Conservation (phyloP, 257 asterid genomes). For the Solanum gandarillasii region DNA sequence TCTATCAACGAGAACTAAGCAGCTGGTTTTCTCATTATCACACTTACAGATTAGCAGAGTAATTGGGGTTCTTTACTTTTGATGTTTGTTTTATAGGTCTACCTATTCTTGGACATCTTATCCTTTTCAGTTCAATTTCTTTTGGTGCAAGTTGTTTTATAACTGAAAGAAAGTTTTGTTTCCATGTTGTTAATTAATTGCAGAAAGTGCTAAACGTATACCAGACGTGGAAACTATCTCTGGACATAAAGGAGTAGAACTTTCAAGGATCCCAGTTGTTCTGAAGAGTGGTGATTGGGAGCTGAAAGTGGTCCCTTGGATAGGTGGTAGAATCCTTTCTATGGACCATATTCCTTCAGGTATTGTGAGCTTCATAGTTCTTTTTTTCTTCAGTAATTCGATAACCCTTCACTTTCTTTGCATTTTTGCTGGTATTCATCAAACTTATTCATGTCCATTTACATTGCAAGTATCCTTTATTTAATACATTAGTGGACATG, state of each 20-base stretch:
- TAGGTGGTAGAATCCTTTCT: constrained; percentile 91
- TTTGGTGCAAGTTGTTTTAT: neutral
- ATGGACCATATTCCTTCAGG: constrained; percentile 94
- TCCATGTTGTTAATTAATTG: neutral
- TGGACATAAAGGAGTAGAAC: constrained; percentile 69
- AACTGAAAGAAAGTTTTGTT: neutral
- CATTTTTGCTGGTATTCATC: neutral
- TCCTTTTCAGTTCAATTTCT: neutral
- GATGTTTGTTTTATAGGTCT: neutral
- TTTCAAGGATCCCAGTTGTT: constrained; percentile 61
- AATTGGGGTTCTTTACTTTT: neutral
- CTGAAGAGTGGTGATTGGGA: constrained; percentile 79
- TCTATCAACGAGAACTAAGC: neutral
- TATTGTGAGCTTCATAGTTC: constrained; percentile 10
- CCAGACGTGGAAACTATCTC: constrained; percentile 50
- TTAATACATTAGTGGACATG: neutral
- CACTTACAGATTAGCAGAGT: neutral
- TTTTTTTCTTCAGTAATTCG: neutral
- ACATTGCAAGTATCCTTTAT: neutral
- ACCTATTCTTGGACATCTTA: neutral
- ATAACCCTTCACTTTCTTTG: neutral
- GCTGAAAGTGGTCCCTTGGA: constrained; percentile 87
- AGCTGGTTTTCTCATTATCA: neutral
- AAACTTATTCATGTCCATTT: neutral
- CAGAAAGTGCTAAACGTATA: constrained; percentile 60